Conservation (phyloP, 805 yeast genomes). For the Myxozyma vanderwaltii region DNA sequence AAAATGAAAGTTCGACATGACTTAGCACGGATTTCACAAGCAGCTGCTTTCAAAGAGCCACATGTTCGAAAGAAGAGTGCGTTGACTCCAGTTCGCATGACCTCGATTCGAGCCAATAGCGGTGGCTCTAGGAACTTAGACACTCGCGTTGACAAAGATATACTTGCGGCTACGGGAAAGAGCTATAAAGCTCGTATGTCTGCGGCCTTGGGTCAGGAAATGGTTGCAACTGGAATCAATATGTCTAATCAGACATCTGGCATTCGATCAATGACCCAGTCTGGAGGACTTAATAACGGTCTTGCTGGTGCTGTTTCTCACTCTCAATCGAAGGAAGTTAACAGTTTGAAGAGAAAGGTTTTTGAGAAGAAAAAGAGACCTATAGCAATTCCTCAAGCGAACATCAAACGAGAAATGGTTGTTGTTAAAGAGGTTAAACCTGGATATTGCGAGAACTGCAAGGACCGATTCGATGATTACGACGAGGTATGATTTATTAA, state of each 20-base stretch:
- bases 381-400: slow-evolving; percentile 32
- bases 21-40: neutral
- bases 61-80: slow-evolving; percentile 12
- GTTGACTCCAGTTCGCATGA: slow-evolving; percentile 28
- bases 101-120: slow-evolving; percentile 30
- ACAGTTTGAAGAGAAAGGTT: slow-evolving; percentile 48
- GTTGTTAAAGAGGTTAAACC: slow-evolving; percentile 42
- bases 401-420: slow-evolving; percentile 31
- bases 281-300: slow-evolving; percentile 40
- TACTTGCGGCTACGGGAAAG: slow-evolving; percentile 7
- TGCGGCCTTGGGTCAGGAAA: slow-evolving; percentile 47
- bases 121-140: neutral
- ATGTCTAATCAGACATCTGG: slow-evolving; percentile 48
- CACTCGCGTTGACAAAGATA: slow-evolving; percentile 1
- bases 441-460: slow-evolving; percentile 94
- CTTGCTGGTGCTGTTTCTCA: slow-evolving; percentile 40
- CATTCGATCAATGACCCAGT: slow-evolving; percentile 40
- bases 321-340: slow-evolving; percentile 46
- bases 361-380: slow-evolving; percentile 35
- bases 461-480: slow-evolving; percentile 77
- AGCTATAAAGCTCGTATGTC: slow-evolving; percentile 15
- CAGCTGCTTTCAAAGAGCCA: slow-evolving; percentile 16
- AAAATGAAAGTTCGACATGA: slow-evolving; percentile 1
- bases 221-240: slow-evolving; percentile 63
- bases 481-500: slow-evolving; percentile 47